Conservation (phyloP, 2,329 filamentous ascomycete genomes). For the Xylogone sp. region DNA sequence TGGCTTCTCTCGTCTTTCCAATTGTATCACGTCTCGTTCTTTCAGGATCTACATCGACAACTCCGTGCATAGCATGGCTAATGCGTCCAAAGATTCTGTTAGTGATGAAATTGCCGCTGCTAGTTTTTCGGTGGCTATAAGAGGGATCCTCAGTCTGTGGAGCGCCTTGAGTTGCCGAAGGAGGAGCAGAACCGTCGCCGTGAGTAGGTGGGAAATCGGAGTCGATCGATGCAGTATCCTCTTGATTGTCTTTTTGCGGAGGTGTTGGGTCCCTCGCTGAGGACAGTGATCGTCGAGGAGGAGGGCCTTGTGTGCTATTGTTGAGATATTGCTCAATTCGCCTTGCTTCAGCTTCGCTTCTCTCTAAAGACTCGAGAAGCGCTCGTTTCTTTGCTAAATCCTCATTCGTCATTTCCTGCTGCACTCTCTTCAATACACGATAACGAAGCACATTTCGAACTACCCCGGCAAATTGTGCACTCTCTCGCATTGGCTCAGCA, state of each 20-base stretch:
- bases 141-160: constrained; percentile 46
- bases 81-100: constrained; percentile 93
- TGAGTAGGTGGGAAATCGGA: constrained; percentile 93
- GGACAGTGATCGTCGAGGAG: constrained; percentile 65
- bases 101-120: constrained; percentile 87
- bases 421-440: constrained; percentile 86
- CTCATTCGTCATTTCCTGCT: constrained; percentile 95
- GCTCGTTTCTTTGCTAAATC: constrained; percentile 84
- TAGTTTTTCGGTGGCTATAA: constrained; percentile 69
- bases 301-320: constrained; percentile 57
- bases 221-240: constrained; percentile 87
- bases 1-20: constrained; percentile 88
- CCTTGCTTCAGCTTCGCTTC: constrained; percentile 87
- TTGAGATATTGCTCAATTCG: constrained; percentile 91
- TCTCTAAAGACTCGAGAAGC: constrained; percentile 83
- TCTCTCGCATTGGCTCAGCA: constrained; percentile 96
- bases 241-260: constrained; percentile 49
- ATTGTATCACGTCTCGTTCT: constrained; percentile 88
- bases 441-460: constrained; percentile 87
- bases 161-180: constrained; percentile 71
- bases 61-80: constrained; percentile 91
- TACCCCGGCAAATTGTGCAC: constrained; percentile 93
- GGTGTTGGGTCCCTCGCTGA: constrained; percentile 49
- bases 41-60: constrained; percentile 94
- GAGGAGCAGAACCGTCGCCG: constrained; percentile 63